Percentiles rank a stretch among this genome's conserved stretches.
Conservation (phyloP, 352 stramenopile genomes). For the Globisporangium echinulatum region DNA sequence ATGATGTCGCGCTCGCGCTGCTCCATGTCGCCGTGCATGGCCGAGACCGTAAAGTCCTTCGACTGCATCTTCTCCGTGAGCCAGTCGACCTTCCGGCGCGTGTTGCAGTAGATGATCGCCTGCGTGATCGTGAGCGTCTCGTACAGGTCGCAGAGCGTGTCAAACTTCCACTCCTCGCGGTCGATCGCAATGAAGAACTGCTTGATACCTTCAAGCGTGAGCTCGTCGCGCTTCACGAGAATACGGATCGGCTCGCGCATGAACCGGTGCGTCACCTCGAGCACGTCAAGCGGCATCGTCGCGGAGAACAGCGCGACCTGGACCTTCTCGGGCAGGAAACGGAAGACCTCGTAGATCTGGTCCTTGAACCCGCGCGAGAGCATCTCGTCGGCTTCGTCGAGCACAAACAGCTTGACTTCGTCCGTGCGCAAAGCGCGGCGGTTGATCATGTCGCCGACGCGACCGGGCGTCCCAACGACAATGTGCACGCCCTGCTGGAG, state of each 20-base stretch:
- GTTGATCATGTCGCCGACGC: slow-evolving; percentile 99
- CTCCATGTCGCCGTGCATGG: slow-evolving; percentile 99
- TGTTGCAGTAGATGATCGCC: slow-evolving; percentile 99
- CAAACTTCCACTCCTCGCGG: slow-evolving; percentile 99
- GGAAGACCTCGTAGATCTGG: slow-evolving; percentile 99
- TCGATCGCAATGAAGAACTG: slow-evolving; percentile 99
- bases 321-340: slow-evolving; percentile 96
- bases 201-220: slow-evolving; percentile 99
- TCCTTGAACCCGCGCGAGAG: slow-evolving; percentile 99
- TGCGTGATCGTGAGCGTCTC: slow-evolving; percentile 99
- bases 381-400: slow-evolving; percentile 99
- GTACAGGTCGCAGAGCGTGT: slow-evolving; percentile 99
- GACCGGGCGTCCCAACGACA: slow-evolving; percentile 97
- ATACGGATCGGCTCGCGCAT: slow-evolving; percentile 99
- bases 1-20: slow-evolving; percentile 99
- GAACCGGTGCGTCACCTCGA: slow-evolving; percentile 98
- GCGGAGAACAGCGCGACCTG: slow-evolving; percentile 99
- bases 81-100: slow-evolving; percentile 98
- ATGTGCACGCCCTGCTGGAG: slow-evolving; percentile 98
- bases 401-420: slow-evolving; percentile 95
- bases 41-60: slow-evolving; percentile 98
- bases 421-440: slow-evolving; percentile 93
- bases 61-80: slow-evolving; percentile 99
- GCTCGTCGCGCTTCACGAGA: slow-evolving; percentile 99
- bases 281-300: slow-evolving; percentile 98